Evolutionary conservation across 2,329 filamentous ascomycete genomes (phyloP), one percentile per base, ranked within the genome.

Genomic region (Geosmithia morbida): DNA sequence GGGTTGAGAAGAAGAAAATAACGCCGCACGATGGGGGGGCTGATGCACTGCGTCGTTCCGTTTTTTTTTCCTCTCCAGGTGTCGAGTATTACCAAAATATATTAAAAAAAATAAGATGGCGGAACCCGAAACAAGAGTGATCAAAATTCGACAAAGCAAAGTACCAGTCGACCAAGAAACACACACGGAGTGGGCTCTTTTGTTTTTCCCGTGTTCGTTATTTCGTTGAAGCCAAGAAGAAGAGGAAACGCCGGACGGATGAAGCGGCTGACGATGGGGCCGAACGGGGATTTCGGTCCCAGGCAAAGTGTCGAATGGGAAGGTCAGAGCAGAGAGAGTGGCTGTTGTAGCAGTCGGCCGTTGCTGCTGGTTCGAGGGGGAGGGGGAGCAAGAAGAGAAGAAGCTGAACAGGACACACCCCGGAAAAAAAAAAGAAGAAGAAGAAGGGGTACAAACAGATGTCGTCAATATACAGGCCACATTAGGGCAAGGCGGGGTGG

Each of bases 391-490:
- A 26, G 22, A 26, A 26, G 22, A 26, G 22, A 5, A 26, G 22
- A 26, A 26, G 22, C 22, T 26, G 8, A 26, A 26, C 22, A 26
- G 8, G 22, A 26, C 22, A 26, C 22, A 4, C 22, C 22, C 22
- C 22, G 8, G 8, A 37, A 37, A 37, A 37, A 37, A 37, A 37
- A 13, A 46, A 43, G 48, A 53, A 51, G 16, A 47, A 47, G 44
- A 40, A 49, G 39, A 56, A 56, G 59, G 59, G 54, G 59, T 60
- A 53, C 53, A 56, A 52, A 42, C 49, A 52, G 55, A 51, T 46
- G 17, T 44, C 33, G 42, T 45, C 33, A 62, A 62, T 61, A 61
- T 60, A 64, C 59, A 63, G 55, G 61, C 59, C 59, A 58, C 61
- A 62, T 61, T 52, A 54, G 53, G 49, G 22, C 22, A 26, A 26